Conservation (phyloP, 2,329 filamentous ascomycete species). For the Arthrobotrys musiformis region DNA sequence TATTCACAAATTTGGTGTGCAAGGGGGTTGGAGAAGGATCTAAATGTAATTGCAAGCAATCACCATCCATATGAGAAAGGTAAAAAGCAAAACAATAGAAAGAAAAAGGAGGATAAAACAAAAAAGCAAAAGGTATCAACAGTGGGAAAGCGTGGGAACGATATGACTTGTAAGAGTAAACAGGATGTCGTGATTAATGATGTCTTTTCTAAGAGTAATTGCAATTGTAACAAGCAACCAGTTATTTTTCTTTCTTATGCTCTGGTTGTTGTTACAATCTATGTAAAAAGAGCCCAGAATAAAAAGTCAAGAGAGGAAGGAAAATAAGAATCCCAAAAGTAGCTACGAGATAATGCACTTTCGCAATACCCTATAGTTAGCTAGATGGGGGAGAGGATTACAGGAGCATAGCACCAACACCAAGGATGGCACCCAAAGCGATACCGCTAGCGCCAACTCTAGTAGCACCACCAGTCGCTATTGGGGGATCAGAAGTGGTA, state of each 20-base stretch:
- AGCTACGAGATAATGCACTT: slow-evolving; percentile 1
- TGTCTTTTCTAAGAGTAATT: slow-evolving; percentile 2
- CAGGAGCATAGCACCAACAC: slow-evolving; percentile 21
- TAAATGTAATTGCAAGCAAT: slow-evolving; percentile 5
- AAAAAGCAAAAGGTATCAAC: slow-evolving; percentile 5
- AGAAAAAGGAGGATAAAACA: not conserved
- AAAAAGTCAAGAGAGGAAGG: not conserved
- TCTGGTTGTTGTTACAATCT: not conserved
- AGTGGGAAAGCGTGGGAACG: not conserved
- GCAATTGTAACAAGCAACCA: not conserved
- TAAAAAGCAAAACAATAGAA: not conserved
- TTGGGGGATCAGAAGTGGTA: not conserved
- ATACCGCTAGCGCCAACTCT: slow-evolving; percentile 20
- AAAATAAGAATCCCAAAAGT: not conserved
- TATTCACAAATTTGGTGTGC: slow-evolving; percentile 8
- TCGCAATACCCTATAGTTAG: not conserved
- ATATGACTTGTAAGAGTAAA: not conserved
- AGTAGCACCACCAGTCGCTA: slow-evolving; percentile 21
- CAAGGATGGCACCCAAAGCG: slow-evolving; percentile 21
- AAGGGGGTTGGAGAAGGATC: not conserved
- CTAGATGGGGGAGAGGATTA: slow-evolving; percentile 4
- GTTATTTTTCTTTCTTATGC: slow-evolving; percentile 6
- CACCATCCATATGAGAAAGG: not conserved
- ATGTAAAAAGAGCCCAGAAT: not conserved
- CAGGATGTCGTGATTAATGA: not conserved